These are phyloP conservation scores for Gossypium davidsonii DNA, from an alignment of 441 rosid genomes.

Conservation along the genomic window DNA sequence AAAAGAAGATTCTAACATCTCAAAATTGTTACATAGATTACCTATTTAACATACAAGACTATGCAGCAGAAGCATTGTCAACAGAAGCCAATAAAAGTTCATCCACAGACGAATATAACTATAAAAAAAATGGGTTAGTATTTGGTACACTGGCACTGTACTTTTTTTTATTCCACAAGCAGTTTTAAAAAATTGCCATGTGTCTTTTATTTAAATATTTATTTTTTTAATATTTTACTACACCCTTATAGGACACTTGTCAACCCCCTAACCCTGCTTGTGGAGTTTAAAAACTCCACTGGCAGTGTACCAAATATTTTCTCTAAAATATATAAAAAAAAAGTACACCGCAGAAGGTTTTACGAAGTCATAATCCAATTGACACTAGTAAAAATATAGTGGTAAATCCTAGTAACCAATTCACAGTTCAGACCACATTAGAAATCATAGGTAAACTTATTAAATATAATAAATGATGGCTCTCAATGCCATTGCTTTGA, in stretches of 20 bases:
- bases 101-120: not conserved
- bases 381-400: not conserved
- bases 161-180: too few species aligned
- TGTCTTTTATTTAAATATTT: too few species aligned
- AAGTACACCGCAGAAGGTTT: not conserved
- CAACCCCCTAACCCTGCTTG: too few species aligned
- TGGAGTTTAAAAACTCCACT: too few species aligned
- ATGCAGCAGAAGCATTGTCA: not conserved
- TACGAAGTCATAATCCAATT: not conserved
- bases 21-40: not conserved
- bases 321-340: not conserved
- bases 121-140: too few species aligned
- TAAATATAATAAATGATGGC: not conserved
- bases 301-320: too few species aligned
- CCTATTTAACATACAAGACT: not conserved
- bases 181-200: too few species aligned
- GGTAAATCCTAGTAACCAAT: not conserved
- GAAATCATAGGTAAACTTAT: not conserved
- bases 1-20: not conserved
- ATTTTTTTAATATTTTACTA: too few species aligned
- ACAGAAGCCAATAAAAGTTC: not conserved
- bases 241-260: too few species aligned
- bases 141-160: too few species aligned
- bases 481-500: constrained; percentile 12
- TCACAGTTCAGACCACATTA: not conserved